Evolutionary conservation across 2,329 filamentous ascomycete genomes (phyloP).

Genomic region (Trichoderma cornu-damae): DNA sequence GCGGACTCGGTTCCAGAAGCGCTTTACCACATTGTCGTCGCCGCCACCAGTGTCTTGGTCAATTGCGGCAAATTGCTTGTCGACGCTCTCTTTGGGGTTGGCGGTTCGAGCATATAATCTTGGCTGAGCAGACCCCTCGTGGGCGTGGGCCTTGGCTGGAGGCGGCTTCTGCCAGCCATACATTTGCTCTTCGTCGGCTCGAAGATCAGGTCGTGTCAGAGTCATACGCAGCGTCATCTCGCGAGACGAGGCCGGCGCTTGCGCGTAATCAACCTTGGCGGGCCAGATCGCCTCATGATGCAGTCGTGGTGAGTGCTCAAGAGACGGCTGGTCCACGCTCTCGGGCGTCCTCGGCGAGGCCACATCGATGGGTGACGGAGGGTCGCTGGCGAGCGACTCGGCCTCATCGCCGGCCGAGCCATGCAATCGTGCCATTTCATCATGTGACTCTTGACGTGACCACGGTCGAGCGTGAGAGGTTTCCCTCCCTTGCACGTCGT

Average conservation of each 20-base stretch:
- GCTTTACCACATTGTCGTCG: constrained; percentile 54
- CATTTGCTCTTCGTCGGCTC: constrained; percentile 65
- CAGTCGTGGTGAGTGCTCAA: constrained; percentile 26
- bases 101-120: constrained; percentile 31
- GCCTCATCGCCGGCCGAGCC: constrained; percentile 56
- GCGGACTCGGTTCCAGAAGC: constrained; percentile 59
- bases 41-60: constrained; percentile 41
- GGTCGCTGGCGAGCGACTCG: constrained; percentile 52
- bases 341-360: constrained; percentile 57
- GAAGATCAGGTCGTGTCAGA: constrained; percentile 80
- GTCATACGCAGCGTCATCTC: constrained; percentile 98
- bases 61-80: constrained; percentile 48
- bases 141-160: constrained; percentile 38
- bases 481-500: constrained; percentile 37
- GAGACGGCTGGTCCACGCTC: constrained; percentile 38
- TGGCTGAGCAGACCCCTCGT: constrained; percentile 33
- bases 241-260: constrained; percentile 54
- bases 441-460: constrained; percentile 29
- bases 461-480: constrained; percentile 23
- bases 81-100: constrained; percentile 48
- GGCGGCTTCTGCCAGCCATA: constrained; percentile 58
- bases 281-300: constrained; percentile 27
- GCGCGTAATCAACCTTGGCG: constrained; percentile 41
- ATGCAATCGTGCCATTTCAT: constrained; percentile 40
- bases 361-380: constrained; percentile 50